These are phyloP conservation scores for Petunia axillaris DNA, from an alignment of 257 asterid genomes.

Conservation along the genomic window DNA sequence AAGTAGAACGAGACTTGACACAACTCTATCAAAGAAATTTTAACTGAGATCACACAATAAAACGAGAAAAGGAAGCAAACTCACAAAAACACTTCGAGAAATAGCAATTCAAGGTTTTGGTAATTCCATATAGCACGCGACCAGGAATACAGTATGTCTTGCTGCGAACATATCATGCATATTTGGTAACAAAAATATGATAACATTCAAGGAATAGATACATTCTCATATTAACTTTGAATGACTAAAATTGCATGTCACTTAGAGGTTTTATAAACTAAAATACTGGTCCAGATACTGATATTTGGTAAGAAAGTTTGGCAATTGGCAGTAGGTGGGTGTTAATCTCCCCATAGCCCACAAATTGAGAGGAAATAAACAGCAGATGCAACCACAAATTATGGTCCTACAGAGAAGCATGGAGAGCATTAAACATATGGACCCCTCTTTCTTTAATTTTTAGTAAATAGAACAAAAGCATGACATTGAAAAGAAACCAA, in stretches of 20 bases:
- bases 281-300: neutral
- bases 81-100: neutral
- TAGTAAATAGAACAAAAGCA: conserved; percentile 35
- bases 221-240: conserved; percentile 9
- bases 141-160: neutral
- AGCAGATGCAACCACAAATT: conserved; percentile 52
- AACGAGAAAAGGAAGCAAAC: no score
- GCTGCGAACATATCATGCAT: neutral
- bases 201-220: neutral
- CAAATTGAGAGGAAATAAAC: conserved; percentile 34
- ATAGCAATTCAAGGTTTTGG: neutral
- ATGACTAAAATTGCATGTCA: neutral
- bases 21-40: neutral
- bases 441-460: conserved; percentile 53
- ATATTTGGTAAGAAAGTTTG: conserved; percentile 18
- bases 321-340: conserved; percentile 5
- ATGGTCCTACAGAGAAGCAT: conserved; percentile 53
- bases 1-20: conserved; percentile 17
- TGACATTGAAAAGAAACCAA: conserved; percentile 25
- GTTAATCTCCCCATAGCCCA: conserved; percentile 18
- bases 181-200: neutral
- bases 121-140: conserved; percentile 2
- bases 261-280: conserved; percentile 3
- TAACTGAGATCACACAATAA: neutral
- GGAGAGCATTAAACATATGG: conserved; percentile 37